Base-by-base conservation (phyloP, 352 stramenopile species). In the Globisporangium mamillatum region DNA sequence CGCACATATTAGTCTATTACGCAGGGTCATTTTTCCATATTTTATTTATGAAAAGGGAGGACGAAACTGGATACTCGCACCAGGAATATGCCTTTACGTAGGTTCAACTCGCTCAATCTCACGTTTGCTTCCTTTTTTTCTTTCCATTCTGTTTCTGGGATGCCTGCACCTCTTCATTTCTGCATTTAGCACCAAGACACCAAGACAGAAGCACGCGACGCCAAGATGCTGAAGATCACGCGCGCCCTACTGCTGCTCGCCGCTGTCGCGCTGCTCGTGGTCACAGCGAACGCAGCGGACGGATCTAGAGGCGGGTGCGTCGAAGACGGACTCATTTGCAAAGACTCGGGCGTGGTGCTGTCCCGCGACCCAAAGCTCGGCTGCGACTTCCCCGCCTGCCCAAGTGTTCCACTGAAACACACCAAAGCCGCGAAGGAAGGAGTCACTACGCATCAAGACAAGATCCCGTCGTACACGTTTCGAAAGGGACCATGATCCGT, bases 271-370 rank as follows among this genome's bases (percentile, higher is more conserved):
- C 56, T 72, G 0, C 41, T 80, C 9, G 55, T 18, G 6, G 25
- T 1, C 24, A 57, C 29, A 22, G 22, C 8, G 18, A 44, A 16
- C 9, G 34, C 64, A 74, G 86, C 27, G 74, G 71, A 7, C 25
- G 63, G 1, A 71, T 75, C 25, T 55, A 77, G 53, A 80, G 82
- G 69, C n/a, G 76, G 14, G 63, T 72, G 67, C 50, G 32, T 57
- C 16, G 67, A 72, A 52, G 67, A 72, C 59, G 53, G 25, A 3
- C 54, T 70, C 24, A 25, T 69, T 14, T 69, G 67, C 63, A 41
- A 56, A 16, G 54, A 72, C 38, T 38, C 25, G 9, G 67, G 67
- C 46, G 24, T 25, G 16, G 36, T 64, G 20, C 36, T 72, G n/a
- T 46, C 32, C 27, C 67, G 67, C 29, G 63, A 71, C n/a, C 67